Base-by-base conservation (phyloP, 2,329 filamentous ascomycete genomes). In the Alternaria sp. region DNA sequence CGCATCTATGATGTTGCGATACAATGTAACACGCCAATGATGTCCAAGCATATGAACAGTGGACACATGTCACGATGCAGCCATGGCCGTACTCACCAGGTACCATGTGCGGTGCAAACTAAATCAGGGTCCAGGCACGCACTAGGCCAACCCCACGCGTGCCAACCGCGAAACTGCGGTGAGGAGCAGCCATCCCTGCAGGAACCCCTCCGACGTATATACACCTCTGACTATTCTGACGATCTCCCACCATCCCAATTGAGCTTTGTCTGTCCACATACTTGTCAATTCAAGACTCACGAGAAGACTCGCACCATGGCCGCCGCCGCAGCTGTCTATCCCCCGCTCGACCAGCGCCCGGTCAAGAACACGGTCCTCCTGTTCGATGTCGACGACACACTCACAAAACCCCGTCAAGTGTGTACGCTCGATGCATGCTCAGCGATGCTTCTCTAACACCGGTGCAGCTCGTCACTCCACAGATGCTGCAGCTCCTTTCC, bases 331-430 rank as follows among this genome's bases (percentile, higher is more conserved):
- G 77, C 80, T 62, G 69, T 85, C 58, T 92, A 90, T 82, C 91
- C 93, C 60, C 88, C 93, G 67, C 88, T 98, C 70, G 87, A 90
- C 79, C 86, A 95, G 75, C 93, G 96, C 71, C 92, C 93, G 46
- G 84, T 97, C 81, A 93, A 94, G 84, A 93, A 96, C 86, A 98
- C 95, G 69, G 92, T 99, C 81, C 90, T 89, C 77, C 90, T 99
- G 68, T 99, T 99, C 82, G 96, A 99, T 82, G 96, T 99, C 64
- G 96, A 99, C 80, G 92, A 89, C 77, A 97, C 96, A 28, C 88
- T 99, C 72, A 96, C 93, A 15, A 91, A 89, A 45, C 90, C 96
- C 49, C 89, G 96, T 70, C 86, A 87, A 74, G 92, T 96, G 72
- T 45, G 70, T 64, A 23, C n/a, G 15, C 13, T 28, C 10, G 13